These are phyloP conservation scores for Pittosporum tobira DNA, from an alignment of 129 eudicot genomes.

Conservation along the genomic window DNA sequence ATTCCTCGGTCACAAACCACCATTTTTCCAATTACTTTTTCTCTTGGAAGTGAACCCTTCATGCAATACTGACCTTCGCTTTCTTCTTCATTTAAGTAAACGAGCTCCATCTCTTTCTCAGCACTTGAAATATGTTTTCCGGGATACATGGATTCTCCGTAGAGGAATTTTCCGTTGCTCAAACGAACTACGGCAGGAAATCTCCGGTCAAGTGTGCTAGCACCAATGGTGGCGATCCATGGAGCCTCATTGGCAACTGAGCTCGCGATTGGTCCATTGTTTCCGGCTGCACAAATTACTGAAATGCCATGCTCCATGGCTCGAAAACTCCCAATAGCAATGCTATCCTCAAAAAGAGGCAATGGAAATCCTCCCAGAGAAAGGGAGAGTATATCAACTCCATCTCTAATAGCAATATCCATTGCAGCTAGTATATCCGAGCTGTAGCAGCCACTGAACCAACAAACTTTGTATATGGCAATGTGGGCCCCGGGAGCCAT, in stretches of 20 bases:
- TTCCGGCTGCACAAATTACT: conserved; percentile 89
- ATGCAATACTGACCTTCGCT: conserved; percentile 64
- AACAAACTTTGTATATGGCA: conserved; percentile 89
- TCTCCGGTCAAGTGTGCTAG: conserved; percentile 81
- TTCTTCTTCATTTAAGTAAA: conserved; percentile 45
- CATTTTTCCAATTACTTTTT: conserved; percentile 67
- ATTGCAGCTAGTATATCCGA: conserved; percentile 92
- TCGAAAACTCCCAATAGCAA: conserved; percentile 90
- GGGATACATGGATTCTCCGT: conserved; percentile 90
- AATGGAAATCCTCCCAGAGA: conserved; percentile 90
- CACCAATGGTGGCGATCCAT: conserved; percentile 92
- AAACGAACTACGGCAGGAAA: conserved; percentile 69
- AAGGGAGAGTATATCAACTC: conserved; percentile 72
- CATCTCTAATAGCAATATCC: conserved; percentile 82
- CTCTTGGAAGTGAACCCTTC: conserved; percentile 65
- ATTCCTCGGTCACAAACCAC: conserved; percentile 88
- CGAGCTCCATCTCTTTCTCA: conserved; percentile 44
- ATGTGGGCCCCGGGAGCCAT: conserved; percentile 91
- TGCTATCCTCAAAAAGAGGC: conserved; percentile 84
- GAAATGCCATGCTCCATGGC: conserved; percentile 93
- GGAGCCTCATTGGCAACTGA: conserved; percentile 96
- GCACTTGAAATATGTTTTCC: conserved; percentile 38
- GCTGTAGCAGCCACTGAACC: conserved; percentile 93
- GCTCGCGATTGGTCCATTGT: conserved; percentile 64
- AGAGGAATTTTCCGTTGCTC: conserved; percentile 51